Evolutionary conservation across 2,329 filamentous ascomycete species (phyloP).

Genomic region (Capronia americana): DNA sequence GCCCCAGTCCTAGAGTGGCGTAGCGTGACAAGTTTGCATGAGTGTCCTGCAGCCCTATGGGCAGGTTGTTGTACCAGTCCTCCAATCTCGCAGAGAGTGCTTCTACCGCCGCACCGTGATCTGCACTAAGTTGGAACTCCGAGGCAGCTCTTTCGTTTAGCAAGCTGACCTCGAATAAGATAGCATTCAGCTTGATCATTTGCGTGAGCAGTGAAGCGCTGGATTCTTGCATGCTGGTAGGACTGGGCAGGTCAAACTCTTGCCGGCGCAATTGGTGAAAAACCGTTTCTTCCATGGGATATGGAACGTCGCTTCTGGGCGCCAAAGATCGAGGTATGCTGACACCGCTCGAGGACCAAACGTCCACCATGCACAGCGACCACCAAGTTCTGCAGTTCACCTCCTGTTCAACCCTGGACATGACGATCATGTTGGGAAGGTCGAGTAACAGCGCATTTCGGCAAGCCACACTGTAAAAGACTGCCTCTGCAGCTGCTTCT

Average conservation of each 20-base stretch:
- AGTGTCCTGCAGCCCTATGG: conserved; percentile 48
- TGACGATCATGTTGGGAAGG: conserved; percentile 44
- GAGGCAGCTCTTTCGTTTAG: conserved; percentile 46
- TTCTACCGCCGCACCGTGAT: conserved; percentile 38
- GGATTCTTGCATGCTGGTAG: conserved; percentile 23
- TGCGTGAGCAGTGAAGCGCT: conserved; percentile 38
- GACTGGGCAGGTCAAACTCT: conserved; percentile 18
- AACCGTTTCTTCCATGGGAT: conserved; percentile 49
- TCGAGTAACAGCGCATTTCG: conserved; percentile 48
- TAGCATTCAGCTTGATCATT: conserved; percentile 49
- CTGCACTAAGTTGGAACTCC: conserved; percentile 12
- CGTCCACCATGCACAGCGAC: conserved; percentile 52
- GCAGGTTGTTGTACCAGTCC: conserved; percentile 47
- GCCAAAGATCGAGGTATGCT: conserved; percentile 45
- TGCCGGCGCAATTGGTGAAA: conserved; percentile 41
- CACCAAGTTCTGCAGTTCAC: conserved; percentile 49
- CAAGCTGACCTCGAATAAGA: conserved; percentile 52
- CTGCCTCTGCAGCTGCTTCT: conserved; percentile 45
- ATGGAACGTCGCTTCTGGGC: conserved; percentile 40
- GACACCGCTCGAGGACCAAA: conserved; percentile 49
- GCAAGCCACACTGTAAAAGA: conserved; percentile 50
- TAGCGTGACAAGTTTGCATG: conserved; percentile 49
- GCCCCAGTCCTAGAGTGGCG: conserved; percentile 50
- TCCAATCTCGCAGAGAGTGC: conserved; percentile 46
- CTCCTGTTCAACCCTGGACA: conserved; percentile 46